Percentiles rank a stretch among this genome's conserved stretches.
These are phyloP conservation scores for Acanthamoeba polyphaga DNA, from an alignment of 208 protist genomes.

Conservation along the genomic window DNA sequence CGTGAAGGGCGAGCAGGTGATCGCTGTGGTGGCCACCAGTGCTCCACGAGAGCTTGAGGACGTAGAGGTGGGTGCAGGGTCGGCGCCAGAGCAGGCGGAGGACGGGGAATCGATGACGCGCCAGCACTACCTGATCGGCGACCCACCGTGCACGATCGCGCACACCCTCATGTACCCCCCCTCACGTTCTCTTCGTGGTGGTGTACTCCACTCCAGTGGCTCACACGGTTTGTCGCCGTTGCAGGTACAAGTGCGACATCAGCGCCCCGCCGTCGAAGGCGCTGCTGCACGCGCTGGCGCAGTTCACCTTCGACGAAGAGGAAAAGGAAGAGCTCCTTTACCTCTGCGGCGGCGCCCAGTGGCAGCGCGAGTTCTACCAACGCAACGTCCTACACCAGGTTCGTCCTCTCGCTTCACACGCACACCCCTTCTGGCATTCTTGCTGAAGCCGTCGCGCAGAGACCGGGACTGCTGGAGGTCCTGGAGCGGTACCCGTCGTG, in stretches of 20 bases:
- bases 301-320: slow-evolving; percentile 62
- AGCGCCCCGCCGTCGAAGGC: slow-evolving; percentile 19
- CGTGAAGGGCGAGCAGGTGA: not conserved
- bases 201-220: not conserved
- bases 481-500: slow-evolving; percentile 61
- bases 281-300: slow-evolving; percentile 32
- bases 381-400: slow-evolving; percentile 17
- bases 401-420: not conserved
- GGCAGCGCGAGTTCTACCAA: slow-evolving; percentile 56
- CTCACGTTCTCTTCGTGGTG: not conserved
- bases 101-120: not conserved
- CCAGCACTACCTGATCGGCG: not conserved
- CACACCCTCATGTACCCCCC: not conserved
- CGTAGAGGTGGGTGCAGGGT: not conserved
- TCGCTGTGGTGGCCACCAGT: no score
- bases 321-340: slow-evolving; percentile 68
- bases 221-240: not conserved
- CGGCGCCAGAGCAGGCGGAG: no score
- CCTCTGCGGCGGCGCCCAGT: slow-evolving; percentile 3
- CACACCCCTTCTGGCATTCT: not conserved
- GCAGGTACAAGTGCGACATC: slow-evolving; percentile 60
- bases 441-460: not conserved
- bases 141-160: not conserved
- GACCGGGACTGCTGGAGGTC: slow-evolving; percentile 8
- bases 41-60: not conserved